Conservation (phyloP, 2,329 filamentous ascomycete genomes). For the Ambrosiella xylebori region DNA sequence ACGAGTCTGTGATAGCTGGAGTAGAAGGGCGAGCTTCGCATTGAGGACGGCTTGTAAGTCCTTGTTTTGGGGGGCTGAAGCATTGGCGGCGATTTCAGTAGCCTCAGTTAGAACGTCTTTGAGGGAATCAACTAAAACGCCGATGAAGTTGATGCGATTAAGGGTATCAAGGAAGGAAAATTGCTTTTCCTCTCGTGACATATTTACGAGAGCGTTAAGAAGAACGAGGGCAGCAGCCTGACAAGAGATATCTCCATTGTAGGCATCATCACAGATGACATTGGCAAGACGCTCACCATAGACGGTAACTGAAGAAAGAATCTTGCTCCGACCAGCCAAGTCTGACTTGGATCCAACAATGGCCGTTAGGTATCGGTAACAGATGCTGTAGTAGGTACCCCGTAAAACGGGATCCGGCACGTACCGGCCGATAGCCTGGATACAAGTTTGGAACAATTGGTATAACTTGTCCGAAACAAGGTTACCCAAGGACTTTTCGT, state of each 20-base stretch:
- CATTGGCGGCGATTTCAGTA: conserved; percentile 6
- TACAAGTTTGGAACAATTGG: conserved; percentile 75
- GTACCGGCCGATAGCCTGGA: conserved; percentile 62
- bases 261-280: conserved; percentile 82
- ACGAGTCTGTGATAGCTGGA: conserved; percentile 69
- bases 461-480: conserved; percentile 77
- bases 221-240: conserved; percentile 75
- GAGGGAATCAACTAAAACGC: conserved; percentile 76
- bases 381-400: conserved; percentile 79
- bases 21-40: conserved; percentile 63
- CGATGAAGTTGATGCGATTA: conserved; percentile 75
- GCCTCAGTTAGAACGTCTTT: conserved; percentile 57
- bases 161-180: conserved; percentile 62
- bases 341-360: conserved; percentile 33
- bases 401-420: conserved; percentile 55
- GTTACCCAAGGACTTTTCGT: conserved; percentile 35
- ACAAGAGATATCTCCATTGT: conserved; percentile 63
- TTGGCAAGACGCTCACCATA: conserved; percentile 68
- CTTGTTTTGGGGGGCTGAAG: conserved; percentile 22
- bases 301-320: conserved; percentile 51
- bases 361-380: conserved; percentile 65
- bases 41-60: conserved; percentile 38
- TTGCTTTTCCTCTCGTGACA: conserved; percentile 56
- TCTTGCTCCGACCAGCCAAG: conserved; percentile 34
- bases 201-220: conserved; percentile 57